Percentiles rank a stretch among this genome's conserved stretches.
phyloP scores from a whole-genome alignment of 2,329 filamentous ascomycete genomes.

The Fusarium falciforme region DNA sequence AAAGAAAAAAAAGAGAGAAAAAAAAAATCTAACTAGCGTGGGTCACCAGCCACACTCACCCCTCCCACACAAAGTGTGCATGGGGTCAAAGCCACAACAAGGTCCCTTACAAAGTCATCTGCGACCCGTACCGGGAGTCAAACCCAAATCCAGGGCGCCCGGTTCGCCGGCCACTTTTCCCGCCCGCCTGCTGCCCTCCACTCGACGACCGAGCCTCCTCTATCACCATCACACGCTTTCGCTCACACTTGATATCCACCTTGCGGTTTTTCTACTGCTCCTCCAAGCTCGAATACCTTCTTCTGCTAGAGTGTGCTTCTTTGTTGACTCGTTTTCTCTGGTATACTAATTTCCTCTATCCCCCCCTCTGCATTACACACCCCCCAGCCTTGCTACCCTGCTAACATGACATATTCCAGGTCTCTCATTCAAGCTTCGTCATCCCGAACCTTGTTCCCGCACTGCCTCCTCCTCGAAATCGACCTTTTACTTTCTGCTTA shows the following conservation, averaged over 20 bases:
- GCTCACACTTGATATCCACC: constrained; percentile 21
- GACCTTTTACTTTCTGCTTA: neutral
- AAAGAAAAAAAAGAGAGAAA: neutral
- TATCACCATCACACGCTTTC: constrained; percentile 22
- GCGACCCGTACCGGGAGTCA: neutral
- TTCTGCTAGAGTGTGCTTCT: neutral
- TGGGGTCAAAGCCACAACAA: neutral
- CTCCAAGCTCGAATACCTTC: too few relatives aligned
- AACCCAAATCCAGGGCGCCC: constrained; percentile 34
- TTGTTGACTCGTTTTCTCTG: neutral
- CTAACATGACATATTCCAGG: constrained; percentile 30
- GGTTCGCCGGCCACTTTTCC: constrained; percentile 42
- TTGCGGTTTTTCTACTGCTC: neutral
- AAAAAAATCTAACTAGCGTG: neutral
- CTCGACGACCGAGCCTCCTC: constrained; percentile 29
- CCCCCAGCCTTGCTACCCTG: neutral
- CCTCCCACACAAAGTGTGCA: neutral
- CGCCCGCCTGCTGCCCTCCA: constrained; percentile 23
- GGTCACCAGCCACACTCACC: neutral
- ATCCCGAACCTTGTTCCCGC: constrained; percentile 10
- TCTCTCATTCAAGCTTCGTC: constrained; percentile 33
- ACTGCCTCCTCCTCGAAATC: neutral
- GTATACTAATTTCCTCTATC: neutral
- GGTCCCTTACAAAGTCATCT: neutral
- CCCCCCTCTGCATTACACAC: neutral